Percentiles rank a stretch among this genome's conserved stretches.
These are phyloP conservation scores for Aspergillus sparsus DNA, from an alignment of 495 filamentous ascomycete genomes.

Conservation along the genomic window DNA sequence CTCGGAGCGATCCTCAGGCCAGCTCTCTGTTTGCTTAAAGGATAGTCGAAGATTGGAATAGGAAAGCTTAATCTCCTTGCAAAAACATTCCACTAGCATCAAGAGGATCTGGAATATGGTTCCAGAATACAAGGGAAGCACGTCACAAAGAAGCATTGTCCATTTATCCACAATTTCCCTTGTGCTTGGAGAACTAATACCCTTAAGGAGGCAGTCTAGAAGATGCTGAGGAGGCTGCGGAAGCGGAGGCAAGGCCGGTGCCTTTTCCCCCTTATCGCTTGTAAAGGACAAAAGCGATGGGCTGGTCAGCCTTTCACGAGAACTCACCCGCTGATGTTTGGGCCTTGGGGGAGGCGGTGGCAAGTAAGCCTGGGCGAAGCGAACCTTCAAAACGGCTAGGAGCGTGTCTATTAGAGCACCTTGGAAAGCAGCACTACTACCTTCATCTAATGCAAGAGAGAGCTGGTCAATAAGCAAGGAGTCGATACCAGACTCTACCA, in stretches of 20 bases:
- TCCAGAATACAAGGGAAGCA: constrained; percentile 76
- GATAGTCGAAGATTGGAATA: constrained; percentile 62
- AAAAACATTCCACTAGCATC: constrained; percentile 87
- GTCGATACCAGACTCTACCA: constrained; percentile 73
- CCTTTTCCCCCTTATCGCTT: constrained; percentile 48
- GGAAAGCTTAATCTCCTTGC: constrained; percentile 66
- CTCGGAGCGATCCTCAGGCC: constrained; percentile 48
- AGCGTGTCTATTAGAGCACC: constrained; percentile 74
- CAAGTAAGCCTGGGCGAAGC: constrained; percentile 51
- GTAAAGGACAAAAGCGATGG: constrained; percentile 51
- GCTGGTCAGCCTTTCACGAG: constrained; percentile 49
- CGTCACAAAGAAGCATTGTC: constrained; percentile 82
- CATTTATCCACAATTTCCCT: constrained; percentile 84
- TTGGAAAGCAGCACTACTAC: constrained; percentile 54
- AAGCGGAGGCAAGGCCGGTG: constrained; percentile 26
- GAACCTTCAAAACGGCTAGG: constrained; percentile 66
- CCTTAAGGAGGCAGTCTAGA: constrained; percentile 78
- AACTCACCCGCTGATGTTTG: constrained; percentile 44
- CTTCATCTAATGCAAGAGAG: constrained; percentile 58
- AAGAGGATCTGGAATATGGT: constrained; percentile 88
- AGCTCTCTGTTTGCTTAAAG: constrained; percentile 46
- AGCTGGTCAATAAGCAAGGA: constrained; percentile 70
- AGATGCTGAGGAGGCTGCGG: constrained; percentile 70
- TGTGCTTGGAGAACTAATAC: constrained; percentile 73
- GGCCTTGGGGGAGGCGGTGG: constrained; percentile 39